Evolutionary conservation across 495 filamentous ascomycete genomes (phyloP).

Genomic region (Wilcoxina mikolae): DNA sequence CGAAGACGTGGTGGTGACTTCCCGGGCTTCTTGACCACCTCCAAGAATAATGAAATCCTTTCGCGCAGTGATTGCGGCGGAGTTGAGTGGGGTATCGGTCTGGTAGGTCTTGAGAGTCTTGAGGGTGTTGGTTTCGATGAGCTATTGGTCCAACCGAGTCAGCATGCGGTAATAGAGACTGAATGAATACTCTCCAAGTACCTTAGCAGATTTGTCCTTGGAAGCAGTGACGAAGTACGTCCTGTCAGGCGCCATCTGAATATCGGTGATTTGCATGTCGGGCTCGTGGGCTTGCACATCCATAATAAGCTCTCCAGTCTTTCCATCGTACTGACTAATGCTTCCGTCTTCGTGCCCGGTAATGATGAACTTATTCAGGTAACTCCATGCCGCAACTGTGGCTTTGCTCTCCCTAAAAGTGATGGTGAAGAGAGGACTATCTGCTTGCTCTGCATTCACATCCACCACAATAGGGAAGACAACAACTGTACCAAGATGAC

Average conservation of each 20-base stretch:
- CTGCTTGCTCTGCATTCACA: conserved; percentile 62
- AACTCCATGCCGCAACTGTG: conserved; percentile 93
- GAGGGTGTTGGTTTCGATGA: conserved; percentile 68
- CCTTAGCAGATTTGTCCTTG: conserved; percentile 94
- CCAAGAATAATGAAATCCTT: conserved; percentile 96
- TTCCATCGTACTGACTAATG: conserved; percentile 86
- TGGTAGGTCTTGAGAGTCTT: conserved; percentile 81
- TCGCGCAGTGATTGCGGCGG: conserved; percentile 76
- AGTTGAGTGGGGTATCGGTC: conserved; percentile 93
- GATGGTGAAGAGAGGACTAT: conserved; percentile 68
- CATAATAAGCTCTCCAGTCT: conserved; percentile 69
- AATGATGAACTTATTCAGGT: conserved; percentile 81
- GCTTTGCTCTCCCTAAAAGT: conserved; percentile 89
- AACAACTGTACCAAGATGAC: conserved; percentile 79
- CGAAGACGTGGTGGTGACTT: conserved; percentile 88
- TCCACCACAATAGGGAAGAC: conserved; percentile 75
- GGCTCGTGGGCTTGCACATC: conserved; percentile 69
- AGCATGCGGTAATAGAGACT: neutral
- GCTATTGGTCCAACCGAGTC: conserved; percentile 33
- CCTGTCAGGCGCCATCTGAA: conserved; percentile 85
- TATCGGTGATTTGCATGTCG: conserved; percentile 72
- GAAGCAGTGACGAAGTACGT: conserved; percentile 96
- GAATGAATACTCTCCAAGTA: conserved; percentile 28
- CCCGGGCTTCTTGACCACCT: conserved; percentile 96
- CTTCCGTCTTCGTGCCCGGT: conserved; percentile 93